These are phyloP conservation scores for Trichoderma sp. DNA, from an alignment of 2,329 filamentous ascomycete genomes.

Conservation along the genomic window DNA sequence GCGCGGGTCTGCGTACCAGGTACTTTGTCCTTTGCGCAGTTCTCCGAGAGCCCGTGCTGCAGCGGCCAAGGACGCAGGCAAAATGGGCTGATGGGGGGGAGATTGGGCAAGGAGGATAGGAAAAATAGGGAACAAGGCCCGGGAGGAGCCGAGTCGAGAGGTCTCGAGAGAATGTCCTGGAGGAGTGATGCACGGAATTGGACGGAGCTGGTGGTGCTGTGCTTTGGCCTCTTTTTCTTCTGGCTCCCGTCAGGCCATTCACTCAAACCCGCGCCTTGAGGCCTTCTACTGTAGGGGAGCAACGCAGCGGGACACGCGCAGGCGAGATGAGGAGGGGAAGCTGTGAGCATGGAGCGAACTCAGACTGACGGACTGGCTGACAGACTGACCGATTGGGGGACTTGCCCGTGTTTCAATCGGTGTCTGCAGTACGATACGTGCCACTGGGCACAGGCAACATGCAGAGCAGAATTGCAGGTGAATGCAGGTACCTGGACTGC, in stretches of 20 bases:
- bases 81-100: slow-evolving; percentile 23
- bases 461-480: slow-evolving; percentile 5
- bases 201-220: not conserved
- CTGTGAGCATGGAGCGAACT: not conserved
- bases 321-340: slow-evolving; percentile 17
- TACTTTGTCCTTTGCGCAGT: not conserved
- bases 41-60: slow-evolving; percentile 24
- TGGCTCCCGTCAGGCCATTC: not conserved
- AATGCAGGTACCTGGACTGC: not conserved
- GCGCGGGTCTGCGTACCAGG: slow-evolving; percentile 9
- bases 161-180: not conserved
- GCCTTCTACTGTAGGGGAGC: not conserved
- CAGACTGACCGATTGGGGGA: not conserved
- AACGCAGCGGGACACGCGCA: not conserved
- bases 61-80: too few relatives aligned
- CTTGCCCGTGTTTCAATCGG: not conserved
- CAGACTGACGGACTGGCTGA: slow-evolving; percentile 13
- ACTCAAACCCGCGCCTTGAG: not conserved
- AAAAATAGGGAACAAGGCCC: not conserved
- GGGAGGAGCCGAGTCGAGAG: slow-evolving; percentile 5
- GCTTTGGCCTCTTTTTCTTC: not conserved
- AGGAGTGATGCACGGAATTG: not conserved
- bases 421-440: not conserved
- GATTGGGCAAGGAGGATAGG: not conserved
- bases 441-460: slow-evolving; percentile 15